Conservation (phyloP, 2,329 filamentous ascomycete species). For the Aspergillus arachidicola region DNA sequence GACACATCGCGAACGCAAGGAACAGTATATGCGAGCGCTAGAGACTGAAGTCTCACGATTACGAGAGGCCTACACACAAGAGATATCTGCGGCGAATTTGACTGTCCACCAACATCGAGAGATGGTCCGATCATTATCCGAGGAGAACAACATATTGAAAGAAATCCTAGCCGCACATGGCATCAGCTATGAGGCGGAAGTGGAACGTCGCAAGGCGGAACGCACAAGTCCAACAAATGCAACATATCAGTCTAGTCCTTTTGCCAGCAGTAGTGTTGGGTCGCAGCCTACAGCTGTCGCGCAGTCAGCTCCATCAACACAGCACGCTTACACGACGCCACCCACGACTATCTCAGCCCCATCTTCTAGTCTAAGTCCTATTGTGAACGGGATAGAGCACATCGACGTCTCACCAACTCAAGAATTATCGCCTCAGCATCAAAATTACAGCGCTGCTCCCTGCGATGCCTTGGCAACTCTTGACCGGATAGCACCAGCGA, state of each 20-base stretch:
- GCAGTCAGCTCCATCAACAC: slow-evolving; percentile 30
- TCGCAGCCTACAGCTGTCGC: slow-evolving; percentile 33
- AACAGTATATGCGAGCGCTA: slow-evolving; percentile 90
- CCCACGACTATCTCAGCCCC: slow-evolving; percentile 22
- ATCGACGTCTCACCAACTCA: slow-evolving; percentile 31
- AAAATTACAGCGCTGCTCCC: slow-evolving; percentile 24
- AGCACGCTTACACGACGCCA: slow-evolving; percentile 32
- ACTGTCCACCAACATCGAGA: slow-evolving; percentile 68
- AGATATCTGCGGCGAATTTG: slow-evolving; percentile 58
- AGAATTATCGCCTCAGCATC: slow-evolving; percentile 27
- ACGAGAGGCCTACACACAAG: slow-evolving; percentile 73
- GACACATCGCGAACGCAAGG: slow-evolving; percentile 95
- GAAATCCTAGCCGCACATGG: slow-evolving; percentile 62
- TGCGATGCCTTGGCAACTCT: slow-evolving; percentile 29
- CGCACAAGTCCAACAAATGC: slow-evolving; percentile 25
- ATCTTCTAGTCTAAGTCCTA: slow-evolving; percentile 33
- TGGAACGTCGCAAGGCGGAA: slow-evolving; percentile 42
- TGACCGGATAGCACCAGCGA: slow-evolving; percentile 24
- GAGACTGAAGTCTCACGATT: slow-evolving; percentile 89
- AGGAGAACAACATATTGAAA: slow-evolving; percentile 79
- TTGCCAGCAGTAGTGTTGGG: slow-evolving; percentile 41
- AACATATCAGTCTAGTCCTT: slow-evolving; percentile 41
- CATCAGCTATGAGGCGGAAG: slow-evolving; percentile 57
- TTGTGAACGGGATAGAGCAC: slow-evolving; percentile 28
- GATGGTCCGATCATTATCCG: slow-evolving; percentile 68